Conservation (phyloP, 352 stramenopile genomes). For the Globisporangium barbulae region DNA sequence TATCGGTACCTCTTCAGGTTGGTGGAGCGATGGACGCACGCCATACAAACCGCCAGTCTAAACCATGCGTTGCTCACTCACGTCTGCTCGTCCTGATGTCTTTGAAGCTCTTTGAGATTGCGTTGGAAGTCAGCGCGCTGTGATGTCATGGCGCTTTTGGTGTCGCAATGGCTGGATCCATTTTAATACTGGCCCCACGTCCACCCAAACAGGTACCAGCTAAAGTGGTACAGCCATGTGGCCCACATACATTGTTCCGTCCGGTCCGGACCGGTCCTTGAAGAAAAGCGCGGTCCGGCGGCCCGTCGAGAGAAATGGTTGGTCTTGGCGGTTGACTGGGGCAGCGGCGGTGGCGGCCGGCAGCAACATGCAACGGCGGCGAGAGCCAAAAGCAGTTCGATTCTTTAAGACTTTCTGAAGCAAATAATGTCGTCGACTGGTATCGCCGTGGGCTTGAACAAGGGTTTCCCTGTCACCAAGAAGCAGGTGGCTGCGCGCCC, state of each 20-base stretch:
- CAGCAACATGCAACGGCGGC: slow-evolving; percentile 4
- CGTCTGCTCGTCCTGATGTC: not conserved
- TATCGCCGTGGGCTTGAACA: slow-evolving; percentile 91
- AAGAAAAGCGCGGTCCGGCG: slow-evolving; percentile 4
- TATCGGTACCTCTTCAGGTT: slow-evolving; percentile 3
- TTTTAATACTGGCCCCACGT: not conserved
- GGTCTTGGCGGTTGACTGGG: slow-evolving; percentile 18
- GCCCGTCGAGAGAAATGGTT: slow-evolving; percentile 21
- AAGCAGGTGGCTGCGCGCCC: slow-evolving; percentile 84
- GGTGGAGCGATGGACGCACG: not conserved
- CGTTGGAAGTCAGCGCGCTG: not conserved
- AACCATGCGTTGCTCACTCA: slow-evolving; percentile 1
- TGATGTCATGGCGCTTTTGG: slow-evolving; percentile 15
- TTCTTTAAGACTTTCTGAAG: slow-evolving; percentile 88
- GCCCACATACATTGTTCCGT: not conserved
- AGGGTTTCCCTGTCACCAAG: slow-evolving; percentile 92
- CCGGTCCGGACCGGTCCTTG: slow-evolving; percentile 15
- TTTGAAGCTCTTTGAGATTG: slow-evolving; percentile 1
- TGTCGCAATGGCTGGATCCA: not conserved
- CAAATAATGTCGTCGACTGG: slow-evolving; percentile 89
- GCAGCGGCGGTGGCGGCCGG: not conserved
- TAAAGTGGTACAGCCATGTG: not conserved
- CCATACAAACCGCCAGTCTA: slow-evolving; percentile 10
- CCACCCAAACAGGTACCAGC: not conserved
- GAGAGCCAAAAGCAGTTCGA: slow-evolving; percentile 53